Percentiles rank a stretch among this genome's conserved stretches.
Conservation (phyloP, 83 land plant genomes). For the Diphasiastrum complanatum region DNA sequence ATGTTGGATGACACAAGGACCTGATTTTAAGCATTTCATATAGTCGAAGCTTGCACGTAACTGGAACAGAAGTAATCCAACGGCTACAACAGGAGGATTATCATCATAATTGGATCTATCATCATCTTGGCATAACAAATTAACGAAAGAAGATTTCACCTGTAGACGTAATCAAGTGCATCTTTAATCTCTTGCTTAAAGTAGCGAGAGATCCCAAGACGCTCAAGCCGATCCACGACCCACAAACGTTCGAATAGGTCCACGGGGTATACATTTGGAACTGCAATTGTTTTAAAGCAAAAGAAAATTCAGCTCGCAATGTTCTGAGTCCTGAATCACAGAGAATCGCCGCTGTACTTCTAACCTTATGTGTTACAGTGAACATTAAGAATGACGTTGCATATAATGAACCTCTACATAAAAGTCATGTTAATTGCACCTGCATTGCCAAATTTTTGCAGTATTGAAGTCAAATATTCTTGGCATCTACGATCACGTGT, state of each 20-base stretch:
- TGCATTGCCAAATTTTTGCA: slow-evolving; percentile 20
- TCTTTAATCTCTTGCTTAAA: slow-evolving; percentile 27
- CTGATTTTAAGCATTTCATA: not conserved
- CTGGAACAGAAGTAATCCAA: not conserved
- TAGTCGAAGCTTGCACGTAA: not conserved
- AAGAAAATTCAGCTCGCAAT: too few relatives aligned
- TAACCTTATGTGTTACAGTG: not conserved
- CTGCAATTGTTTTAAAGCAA: too few relatives aligned
- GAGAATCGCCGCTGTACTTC: not conserved
- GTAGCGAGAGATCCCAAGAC: slow-evolving; percentile 34
- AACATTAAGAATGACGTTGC: too few relatives aligned
- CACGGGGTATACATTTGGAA: slow-evolving; percentile 29
- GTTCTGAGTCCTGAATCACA: too few relatives aligned
- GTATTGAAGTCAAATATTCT: slow-evolving; percentile 20
- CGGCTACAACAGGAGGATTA: not conserved
- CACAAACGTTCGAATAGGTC: slow-evolving; percentile 39
- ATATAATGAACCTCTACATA: too few relatives aligned
- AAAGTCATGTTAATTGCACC: slow-evolving; percentile 15
- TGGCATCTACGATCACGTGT: slow-evolving; percentile 29
- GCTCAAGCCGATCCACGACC: slow-evolving; percentile 31
- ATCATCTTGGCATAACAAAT: not conserved
- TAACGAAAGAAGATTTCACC: slow-evolving; percentile 10
- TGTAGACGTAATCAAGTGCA: slow-evolving; percentile 31
- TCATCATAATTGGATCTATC: too few relatives aligned
- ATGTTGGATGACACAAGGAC: not conserved